phyloP scores from a whole-genome alignment of 163 green algal species.

The Chloromonas sp. region DNA sequence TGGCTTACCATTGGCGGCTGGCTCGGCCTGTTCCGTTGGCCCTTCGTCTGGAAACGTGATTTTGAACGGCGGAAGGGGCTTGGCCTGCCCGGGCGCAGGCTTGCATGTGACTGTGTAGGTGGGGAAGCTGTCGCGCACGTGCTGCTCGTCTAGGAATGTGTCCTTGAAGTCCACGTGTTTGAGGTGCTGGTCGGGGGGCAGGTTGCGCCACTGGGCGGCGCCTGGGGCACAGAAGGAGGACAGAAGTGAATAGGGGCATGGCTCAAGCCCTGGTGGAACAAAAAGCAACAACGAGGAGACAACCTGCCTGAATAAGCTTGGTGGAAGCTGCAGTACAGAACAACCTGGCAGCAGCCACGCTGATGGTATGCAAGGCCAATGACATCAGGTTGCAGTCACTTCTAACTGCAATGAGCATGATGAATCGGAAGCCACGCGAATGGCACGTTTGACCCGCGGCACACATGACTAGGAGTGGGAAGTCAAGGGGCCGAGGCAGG shows the following conservation, averaged over 20 bases:
- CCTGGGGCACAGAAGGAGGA: background rate
- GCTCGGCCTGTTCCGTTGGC: background rate
- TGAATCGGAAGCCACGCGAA: no score
- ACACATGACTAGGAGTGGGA: no score
- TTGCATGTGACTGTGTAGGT: slow-evolving; percentile 50
- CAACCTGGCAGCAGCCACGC: no score
- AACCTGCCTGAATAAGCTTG: no score
- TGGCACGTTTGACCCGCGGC: no score
- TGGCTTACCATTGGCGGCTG: background rate
- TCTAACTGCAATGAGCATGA: no score
- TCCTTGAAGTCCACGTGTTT: slow-evolving; percentile 64
- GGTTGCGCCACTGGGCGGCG: slow-evolving; percentile 7
- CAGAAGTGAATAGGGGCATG: background rate
- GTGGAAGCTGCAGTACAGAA: no score
- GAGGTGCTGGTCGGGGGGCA: slow-evolving; percentile 11
- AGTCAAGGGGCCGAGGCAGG: background rate
- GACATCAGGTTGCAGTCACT: no score
- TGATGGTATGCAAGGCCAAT: no score
- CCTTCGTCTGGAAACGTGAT: slow-evolving; percentile 15
- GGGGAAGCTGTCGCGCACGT: slow-evolving; percentile 84
- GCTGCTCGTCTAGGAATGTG: slow-evolving; percentile 89
- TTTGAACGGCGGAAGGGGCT: slow-evolving; percentile 9
- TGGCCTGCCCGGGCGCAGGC: slow-evolving; percentile 13
- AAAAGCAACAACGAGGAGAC: no score
- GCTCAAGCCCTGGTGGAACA: no score